These are phyloP conservation scores for Ailanthus altissimus DNA, from an alignment of 345 rosid species.

Conservation along the genomic window DNA sequence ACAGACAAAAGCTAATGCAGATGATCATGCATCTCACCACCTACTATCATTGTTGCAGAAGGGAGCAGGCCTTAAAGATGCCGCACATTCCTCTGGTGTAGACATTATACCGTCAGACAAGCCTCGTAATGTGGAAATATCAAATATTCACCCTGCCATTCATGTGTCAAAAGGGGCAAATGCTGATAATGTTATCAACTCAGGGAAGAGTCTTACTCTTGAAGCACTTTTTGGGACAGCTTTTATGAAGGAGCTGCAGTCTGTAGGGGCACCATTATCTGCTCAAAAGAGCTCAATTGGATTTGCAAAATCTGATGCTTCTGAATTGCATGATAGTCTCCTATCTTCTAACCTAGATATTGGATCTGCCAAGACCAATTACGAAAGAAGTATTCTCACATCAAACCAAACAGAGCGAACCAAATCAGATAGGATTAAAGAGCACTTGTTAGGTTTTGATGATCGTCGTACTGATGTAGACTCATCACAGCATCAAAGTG, in stretches of 20 bases:
- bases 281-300: slow-evolving; percentile 36
- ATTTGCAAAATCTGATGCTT: slow-evolving; percentile 40
- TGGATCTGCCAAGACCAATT: slow-evolving; percentile 36
- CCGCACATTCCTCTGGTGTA: slow-evolving; percentile 25
- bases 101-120: slow-evolving; percentile 35
- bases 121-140: slow-evolving; percentile 23
- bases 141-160: slow-evolving; percentile 21
- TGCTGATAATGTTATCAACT: slow-evolving; percentile 32
- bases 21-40: slow-evolving; percentile 78
- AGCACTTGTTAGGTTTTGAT: slow-evolving; percentile 43
- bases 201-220: slow-evolving; percentile 74
- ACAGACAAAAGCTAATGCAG: slow-evolving; percentile 45
- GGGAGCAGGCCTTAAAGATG: slow-evolving; percentile 41
- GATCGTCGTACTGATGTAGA: slow-evolving; percentile 45
- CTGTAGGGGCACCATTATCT: slow-evolving; percentile 65
- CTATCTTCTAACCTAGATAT: slow-evolving; percentile 32
- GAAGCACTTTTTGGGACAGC: slow-evolving; percentile 94
- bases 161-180: slow-evolving; percentile 41
- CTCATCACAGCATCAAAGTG: slow-evolving; percentile 43
- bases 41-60: slow-evolving; percentile 84
- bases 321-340: slow-evolving; percentile 42
- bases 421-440: slow-evolving; percentile 46
- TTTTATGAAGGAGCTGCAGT: slow-evolving; percentile 90
- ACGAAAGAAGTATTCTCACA: slow-evolving; percentile 32
- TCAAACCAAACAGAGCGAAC: slow-evolving; percentile 43